phyloP scores from a whole-genome alignment of 2,329 filamentous ascomycete genomes.

The Camillea tinctor region DNA sequence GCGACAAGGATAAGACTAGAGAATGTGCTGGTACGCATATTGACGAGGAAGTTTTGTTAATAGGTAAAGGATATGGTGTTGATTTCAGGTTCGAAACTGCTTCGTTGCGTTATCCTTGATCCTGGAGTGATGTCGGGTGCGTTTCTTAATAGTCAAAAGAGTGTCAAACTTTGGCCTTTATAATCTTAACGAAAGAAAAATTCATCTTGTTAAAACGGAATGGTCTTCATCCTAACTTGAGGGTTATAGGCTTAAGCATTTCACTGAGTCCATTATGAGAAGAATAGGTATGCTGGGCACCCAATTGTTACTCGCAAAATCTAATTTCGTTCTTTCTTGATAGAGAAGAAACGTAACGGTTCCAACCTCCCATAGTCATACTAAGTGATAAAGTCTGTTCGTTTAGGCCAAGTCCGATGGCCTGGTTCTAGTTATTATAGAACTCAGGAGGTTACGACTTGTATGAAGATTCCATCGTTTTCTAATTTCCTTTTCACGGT shows the following conservation, averaged over 20 bases:
- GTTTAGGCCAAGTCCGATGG: background rate
- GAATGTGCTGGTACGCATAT: background rate
- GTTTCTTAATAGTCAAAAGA: background rate
- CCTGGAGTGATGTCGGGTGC: background rate
- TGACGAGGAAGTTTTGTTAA: background rate
- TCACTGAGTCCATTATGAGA: background rate
- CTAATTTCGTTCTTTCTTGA: background rate
- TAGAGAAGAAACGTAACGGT: background rate
- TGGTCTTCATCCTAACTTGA: background rate
- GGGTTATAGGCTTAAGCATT: background rate
- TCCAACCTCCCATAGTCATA: background rate
- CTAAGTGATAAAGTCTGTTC: background rate
- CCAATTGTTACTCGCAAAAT: background rate
- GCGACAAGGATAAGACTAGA: background rate
- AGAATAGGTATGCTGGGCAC: background rate
- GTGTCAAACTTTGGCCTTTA: background rate
- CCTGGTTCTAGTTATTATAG: background rate
- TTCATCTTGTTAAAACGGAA: background rate
- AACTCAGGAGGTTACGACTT: background rate
- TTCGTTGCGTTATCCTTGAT: background rate
- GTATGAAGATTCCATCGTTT: background rate
- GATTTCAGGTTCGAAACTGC: background rate
- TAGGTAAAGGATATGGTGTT: background rate
- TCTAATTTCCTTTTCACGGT: background rate
- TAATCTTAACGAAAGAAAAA: background rate